Evolutionary conservation across 352 stramenopile species (phyloP).

Genomic region (Globisporangium parvum): DNA sequence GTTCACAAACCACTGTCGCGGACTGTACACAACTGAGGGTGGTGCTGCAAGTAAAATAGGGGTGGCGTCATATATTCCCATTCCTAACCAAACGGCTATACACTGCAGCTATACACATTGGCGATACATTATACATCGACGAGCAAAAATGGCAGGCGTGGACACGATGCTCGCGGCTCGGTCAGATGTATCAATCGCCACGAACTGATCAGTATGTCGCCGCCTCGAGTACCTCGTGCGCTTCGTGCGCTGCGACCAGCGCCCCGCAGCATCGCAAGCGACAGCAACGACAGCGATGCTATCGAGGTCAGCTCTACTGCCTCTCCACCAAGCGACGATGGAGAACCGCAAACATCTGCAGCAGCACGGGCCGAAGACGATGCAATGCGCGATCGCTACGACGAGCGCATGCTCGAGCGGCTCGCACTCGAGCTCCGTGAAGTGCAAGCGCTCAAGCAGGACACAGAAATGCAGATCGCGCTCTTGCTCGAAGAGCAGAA

Average conservation of each 20-base stretch:
- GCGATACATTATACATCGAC: not conserved
- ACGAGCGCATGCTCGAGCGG: constrained; percentile 31
- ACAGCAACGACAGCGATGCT: not conserved
- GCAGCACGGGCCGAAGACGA: constrained; percentile 6
- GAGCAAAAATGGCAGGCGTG: no score
- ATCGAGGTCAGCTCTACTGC: not conserved
- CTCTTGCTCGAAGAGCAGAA: constrained; percentile 36
- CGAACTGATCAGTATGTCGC: not conserved
- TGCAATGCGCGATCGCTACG: constrained; percentile 25
- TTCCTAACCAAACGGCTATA: no score
- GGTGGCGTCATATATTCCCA: no score
- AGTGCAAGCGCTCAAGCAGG: constrained; percentile 37
- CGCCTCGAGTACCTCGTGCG: not conserved
- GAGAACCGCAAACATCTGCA: not conserved
- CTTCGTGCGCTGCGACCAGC: not conserved
- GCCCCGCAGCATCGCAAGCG: not conserved
- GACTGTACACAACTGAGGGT: no score
- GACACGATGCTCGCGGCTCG: no score
- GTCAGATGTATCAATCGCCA: not conserved
- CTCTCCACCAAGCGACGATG: not conserved
- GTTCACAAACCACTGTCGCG: no score
- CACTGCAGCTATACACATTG: not conserved
- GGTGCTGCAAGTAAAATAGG: no score
- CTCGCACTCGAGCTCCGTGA: constrained; percentile 41
- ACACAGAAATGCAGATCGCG: constrained; percentile 30